These are phyloP conservation scores for Diaporthe humulicola DNA, from an alignment of 2,329 filamentous ascomycete genomes.

Conservation along the genomic window DNA sequence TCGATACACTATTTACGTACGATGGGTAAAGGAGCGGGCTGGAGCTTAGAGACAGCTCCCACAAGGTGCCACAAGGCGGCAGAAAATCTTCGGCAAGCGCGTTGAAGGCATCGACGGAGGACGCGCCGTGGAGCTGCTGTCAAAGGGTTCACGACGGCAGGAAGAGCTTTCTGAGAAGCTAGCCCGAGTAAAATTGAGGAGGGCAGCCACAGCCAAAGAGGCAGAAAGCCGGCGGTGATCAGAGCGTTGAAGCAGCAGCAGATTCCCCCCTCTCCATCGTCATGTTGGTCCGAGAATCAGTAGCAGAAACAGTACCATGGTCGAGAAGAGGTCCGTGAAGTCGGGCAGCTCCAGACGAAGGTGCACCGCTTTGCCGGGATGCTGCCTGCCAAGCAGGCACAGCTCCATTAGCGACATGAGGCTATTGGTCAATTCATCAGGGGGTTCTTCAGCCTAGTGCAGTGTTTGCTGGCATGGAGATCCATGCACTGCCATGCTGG, in stretches of 20 bases:
- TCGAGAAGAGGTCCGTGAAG: slow-evolving; percentile 22
- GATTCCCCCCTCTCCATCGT: slow-evolving; percentile 31
- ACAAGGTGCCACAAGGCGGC: slow-evolving; percentile 1
- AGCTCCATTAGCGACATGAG: neutral
- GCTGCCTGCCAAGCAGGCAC: slow-evolving; percentile 29
- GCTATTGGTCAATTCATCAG: neutral
- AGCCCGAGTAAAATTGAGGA: neutral
- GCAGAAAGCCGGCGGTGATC: slow-evolving; percentile 9
- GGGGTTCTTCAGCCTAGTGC: neutral
- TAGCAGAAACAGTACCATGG: neutral
- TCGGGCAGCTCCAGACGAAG: slow-evolving; percentile 1
- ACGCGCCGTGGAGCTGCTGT: slow-evolving; percentile 4
- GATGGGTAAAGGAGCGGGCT: slow-evolving; percentile 26
- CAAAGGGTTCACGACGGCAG: neutral
- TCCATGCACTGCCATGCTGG: neutral
- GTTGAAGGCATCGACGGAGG: slow-evolving; percentile 21
- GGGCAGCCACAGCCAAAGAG: slow-evolving; percentile 1
- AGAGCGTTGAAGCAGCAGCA: slow-evolving; percentile 27
- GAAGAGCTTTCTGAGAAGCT: neutral
- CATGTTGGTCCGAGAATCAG: slow-evolving; percentile 5
- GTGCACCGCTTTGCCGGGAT: slow-evolving; percentile 5
- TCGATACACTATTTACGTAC: slow-evolving; percentile 28
- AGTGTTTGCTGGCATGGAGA: slow-evolving; percentile 4
- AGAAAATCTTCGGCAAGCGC: slow-evolving; percentile 19
- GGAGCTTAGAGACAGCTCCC: slow-evolving; percentile 17